A percentile compares a stretch with the other conserved stretches of the same genome.
Conservation (phyloP, 106 monocot species). For the Gastrodia elata region DNA sequence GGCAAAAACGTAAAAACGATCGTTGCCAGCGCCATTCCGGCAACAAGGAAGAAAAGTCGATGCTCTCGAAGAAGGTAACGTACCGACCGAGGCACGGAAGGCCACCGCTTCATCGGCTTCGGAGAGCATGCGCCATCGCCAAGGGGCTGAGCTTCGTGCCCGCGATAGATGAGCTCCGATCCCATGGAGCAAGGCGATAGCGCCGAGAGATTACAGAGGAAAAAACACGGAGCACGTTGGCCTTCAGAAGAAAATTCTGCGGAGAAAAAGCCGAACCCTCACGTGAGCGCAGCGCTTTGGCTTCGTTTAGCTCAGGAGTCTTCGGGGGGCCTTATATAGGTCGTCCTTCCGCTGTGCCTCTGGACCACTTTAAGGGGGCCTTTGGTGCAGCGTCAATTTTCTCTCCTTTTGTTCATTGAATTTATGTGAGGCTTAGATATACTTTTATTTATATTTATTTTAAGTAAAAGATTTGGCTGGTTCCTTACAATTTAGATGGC, state of each 20-base stretch:
- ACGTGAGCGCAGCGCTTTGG: neutral
- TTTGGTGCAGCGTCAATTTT: neutral
- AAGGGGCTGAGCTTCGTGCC: constrained; percentile 21
- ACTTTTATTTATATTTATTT: too few species aligned
- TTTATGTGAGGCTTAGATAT: too few species aligned
- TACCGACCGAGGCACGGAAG: constrained; percentile 18
- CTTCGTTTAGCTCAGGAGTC: neutral
- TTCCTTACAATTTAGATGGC: neutral
- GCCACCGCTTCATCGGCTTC: constrained; percentile 38
- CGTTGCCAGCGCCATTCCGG: constrained; percentile 52
- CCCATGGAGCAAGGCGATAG: constrained; percentile 13
- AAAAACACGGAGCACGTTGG: neutral
- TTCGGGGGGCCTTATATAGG: neutral
- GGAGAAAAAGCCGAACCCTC: neutral
- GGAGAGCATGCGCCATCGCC: constrained; percentile 32
- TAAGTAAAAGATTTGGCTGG: too few species aligned
- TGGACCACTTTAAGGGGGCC: neutral
- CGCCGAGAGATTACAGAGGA: neutral
- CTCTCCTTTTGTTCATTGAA: neutral
- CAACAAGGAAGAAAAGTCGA: constrained; percentile 53
- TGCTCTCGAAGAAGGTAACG: constrained; percentile 51
- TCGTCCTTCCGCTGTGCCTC: neutral
- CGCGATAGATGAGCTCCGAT: constrained; percentile 48
- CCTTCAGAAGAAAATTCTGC: neutral
- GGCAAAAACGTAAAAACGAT: constrained; percentile 39